Conservation (phyloP, 495 filamentous ascomycete genomes). For the Xylaria castorea region DNA sequence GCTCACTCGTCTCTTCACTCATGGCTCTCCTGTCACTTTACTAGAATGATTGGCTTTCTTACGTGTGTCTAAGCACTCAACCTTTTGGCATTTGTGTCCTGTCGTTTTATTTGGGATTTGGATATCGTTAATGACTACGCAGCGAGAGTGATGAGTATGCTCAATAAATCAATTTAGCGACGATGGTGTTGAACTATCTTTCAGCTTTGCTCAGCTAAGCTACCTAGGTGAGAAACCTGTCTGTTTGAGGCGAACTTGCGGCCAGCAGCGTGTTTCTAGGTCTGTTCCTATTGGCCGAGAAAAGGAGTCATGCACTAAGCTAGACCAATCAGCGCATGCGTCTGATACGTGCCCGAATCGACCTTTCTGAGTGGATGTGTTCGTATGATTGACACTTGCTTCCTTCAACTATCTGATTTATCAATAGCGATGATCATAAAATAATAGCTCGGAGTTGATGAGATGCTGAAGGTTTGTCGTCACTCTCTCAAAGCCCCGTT, state of each 20-base stretch:
- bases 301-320: neutral
- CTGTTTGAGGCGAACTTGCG: neutral
- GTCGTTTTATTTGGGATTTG: neutral
- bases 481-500: neutral
- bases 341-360: slow-evolving; percentile 8
- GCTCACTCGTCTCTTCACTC: slow-evolving; percentile 15
- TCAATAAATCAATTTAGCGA: neutral
- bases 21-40: slow-evolving; percentile 4
- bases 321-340: slow-evolving; percentile 7
- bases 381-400: slow-evolving; percentile 4
- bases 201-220: slow-evolving; percentile 7
- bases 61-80: neutral
- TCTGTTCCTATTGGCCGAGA: slow-evolving; percentile 5
- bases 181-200: neutral
- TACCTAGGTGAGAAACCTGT: neutral
- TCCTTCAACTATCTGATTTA: slow-evolving; percentile 11
- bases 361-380: slow-evolving; percentile 1
- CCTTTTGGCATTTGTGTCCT: neutral
- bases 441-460: neutral
- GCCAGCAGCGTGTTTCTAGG: neutral
- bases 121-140: neutral
- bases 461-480: neutral
- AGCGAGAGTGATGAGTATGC: neutral
- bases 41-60: neutral
- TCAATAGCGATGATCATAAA: neutral